Conservation (phyloP, 2,329 filamentous ascomycete genomes). For the Chalaropsis ovoidea region DNA sequence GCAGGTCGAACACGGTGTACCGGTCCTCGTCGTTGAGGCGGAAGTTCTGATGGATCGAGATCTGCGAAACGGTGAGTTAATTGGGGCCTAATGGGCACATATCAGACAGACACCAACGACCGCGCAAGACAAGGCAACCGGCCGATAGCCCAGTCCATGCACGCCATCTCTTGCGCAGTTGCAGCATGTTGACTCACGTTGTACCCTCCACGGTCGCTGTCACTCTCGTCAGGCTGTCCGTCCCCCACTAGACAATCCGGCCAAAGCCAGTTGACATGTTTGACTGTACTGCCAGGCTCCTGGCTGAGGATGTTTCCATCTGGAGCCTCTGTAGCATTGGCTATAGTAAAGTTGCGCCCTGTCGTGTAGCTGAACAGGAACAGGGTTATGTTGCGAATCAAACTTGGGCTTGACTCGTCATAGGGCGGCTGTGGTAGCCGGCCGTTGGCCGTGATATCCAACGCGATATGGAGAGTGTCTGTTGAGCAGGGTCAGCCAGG, state of each 20-base stretch:
- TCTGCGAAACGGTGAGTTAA: slow-evolving; percentile 33
- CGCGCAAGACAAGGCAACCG: neutral
- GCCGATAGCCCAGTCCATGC: neutral
- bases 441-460: slow-evolving; percentile 58
- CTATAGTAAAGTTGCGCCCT: slow-evolving; percentile 56
- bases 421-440: slow-evolving; percentile 44
- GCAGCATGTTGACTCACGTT: slow-evolving; percentile 39
- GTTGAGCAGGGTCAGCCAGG: slow-evolving; percentile 13
- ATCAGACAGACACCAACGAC: neutral
- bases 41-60: slow-evolving; percentile 62
- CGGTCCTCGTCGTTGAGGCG: slow-evolving; percentile 52
- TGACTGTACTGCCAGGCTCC: slow-evolving; percentile 58
- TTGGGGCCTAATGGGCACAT: neutral
- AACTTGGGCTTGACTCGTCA: slow-evolving; percentile 43
- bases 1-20: slow-evolving; percentile 62
- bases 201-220: slow-evolving; percentile 50
- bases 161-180: neutral
- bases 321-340: slow-evolving; percentile 50
- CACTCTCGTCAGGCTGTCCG: slow-evolving; percentile 38
- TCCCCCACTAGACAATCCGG: slow-evolving; percentile 57
- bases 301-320: slow-evolving; percentile 53
- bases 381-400: slow-evolving; percentile 54
- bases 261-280: slow-evolving; percentile 64
- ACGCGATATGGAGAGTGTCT: slow-evolving; percentile 52
- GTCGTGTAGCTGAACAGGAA: slow-evolving; percentile 57